Percentiles rank a stretch among this genome's conserved stretches.
Evolutionary conservation across 2,329 filamentous ascomycete species (phyloP).

Genomic region (Fusarium torreyae): DNA sequence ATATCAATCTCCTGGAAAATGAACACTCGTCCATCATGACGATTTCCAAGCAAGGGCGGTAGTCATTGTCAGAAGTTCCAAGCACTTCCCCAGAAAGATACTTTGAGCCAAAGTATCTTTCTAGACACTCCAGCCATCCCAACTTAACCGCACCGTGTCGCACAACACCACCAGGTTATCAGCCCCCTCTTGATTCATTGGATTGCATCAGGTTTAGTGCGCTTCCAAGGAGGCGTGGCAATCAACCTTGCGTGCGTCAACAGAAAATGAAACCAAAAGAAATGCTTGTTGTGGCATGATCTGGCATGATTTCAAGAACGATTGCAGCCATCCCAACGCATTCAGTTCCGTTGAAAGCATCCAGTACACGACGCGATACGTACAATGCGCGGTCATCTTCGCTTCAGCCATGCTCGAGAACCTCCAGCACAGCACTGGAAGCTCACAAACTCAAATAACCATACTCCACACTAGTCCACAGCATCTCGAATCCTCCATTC

Average conservation of each 20-base stretch:
- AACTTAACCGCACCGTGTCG: slow-evolving; percentile 21
- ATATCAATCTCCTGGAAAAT: background rate
- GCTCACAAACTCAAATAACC: background rate
- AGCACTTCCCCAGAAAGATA: background rate
- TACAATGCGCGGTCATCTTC: background rate
- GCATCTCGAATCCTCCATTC: background rate
- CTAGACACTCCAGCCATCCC: slow-evolving; percentile 2
- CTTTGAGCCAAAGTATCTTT: slow-evolving; percentile 13
- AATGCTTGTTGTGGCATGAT: background rate
- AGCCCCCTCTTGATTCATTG: slow-evolving; percentile 10
- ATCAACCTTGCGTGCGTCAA: background rate
- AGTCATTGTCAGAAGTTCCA: background rate
- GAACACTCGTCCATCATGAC: background rate
- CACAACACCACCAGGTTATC: slow-evolving; percentile 3
- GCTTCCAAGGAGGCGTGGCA: background rate
- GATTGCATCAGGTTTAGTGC: slow-evolving; percentile 14
- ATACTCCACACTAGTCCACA: slow-evolving; percentile 14
- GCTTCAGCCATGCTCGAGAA: background rate
- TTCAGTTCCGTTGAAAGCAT: background rate
- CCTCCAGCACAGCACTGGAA: background rate
- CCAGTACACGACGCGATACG: background rate
- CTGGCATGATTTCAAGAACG: background rate
- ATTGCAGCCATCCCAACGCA: background rate
- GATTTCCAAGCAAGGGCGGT: background rate
- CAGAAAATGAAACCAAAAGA: background rate